phyloP scores from a whole-genome alignment of 2,329 filamentous ascomycete species.

The Ceratocystis ficicola region DNA sequence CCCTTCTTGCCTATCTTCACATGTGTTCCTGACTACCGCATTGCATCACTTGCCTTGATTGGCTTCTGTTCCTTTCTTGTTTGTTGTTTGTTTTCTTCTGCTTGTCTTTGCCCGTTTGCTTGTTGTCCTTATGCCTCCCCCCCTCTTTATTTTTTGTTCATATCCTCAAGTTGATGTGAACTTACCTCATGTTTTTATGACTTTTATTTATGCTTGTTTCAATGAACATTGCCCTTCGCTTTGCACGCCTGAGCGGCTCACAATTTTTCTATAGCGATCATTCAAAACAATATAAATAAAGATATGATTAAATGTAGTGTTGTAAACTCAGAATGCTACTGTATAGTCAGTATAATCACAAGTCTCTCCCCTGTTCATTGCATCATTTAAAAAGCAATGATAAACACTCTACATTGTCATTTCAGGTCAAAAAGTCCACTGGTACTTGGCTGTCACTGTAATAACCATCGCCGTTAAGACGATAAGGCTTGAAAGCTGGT shows the following conservation, averaged over 20 bases:
- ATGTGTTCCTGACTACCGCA: no score
- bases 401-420: no score
- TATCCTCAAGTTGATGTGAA: background rate
- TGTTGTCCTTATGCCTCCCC: background rate
- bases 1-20: constrained; percentile 1
- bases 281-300: background rate
- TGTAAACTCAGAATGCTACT: no score
- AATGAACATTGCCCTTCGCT: constrained; percentile 6
- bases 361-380: no score
- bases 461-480: constrained; percentile 23
- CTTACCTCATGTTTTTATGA: constrained; percentile 6
- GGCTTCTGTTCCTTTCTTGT: background rate
- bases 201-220: constrained; percentile 6
- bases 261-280: no score
- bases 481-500: constrained; percentile 21
- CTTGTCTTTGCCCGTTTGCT: background rate
- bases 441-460: constrained; percentile 36
- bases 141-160: background rate
- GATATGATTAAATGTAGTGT: background rate
- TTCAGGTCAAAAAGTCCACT: constrained; percentile 28
- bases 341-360: no score
- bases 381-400: no score
- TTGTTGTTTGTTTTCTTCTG: background rate
- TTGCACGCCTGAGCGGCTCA: background rate
- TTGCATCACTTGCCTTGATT: no score